Evolutionary conservation across 345 rosid genomes (phyloP).

Genomic region (Lepidium sativum): DNA sequence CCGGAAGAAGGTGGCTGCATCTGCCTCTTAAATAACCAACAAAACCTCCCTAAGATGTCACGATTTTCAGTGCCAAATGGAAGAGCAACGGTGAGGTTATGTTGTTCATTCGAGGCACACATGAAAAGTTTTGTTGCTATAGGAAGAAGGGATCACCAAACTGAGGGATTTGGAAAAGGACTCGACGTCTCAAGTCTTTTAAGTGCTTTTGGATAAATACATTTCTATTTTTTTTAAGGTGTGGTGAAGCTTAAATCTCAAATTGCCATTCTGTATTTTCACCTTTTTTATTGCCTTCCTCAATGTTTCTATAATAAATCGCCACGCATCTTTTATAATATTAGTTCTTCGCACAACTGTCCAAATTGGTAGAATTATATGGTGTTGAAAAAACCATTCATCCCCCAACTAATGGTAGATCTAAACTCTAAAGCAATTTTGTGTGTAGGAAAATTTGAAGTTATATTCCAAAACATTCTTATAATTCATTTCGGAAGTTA

Average conservation of each 20-base stretch:
- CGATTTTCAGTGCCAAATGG: background rate
- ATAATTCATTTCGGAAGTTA: too few relatives aligned
- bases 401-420: too few relatives aligned
- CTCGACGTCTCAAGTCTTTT: background rate
- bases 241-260: slow-evolving; percentile 1
- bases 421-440: too few relatives aligned
- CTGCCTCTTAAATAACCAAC: slow-evolving; percentile 20
- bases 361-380: too few relatives aligned
- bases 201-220: background rate
- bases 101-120: slow-evolving; percentile 20
- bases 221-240: background rate
- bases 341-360: too few relatives aligned
- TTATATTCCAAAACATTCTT: too few relatives aligned
- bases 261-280: slow-evolving; percentile 3
- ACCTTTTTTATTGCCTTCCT: background rate
- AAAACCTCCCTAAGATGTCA: background rate
- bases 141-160: slow-evolving; percentile 14
- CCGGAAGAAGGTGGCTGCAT: slow-evolving; percentile 60
- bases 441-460: too few relatives aligned
- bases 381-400: too few relatives aligned
- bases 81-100: slow-evolving; percentile 16
- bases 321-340: background rate
- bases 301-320: slow-evolving; percentile 13
- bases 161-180: background rate
- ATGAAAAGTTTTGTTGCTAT: slow-evolving; percentile 23